Evolutionary conservation across 2,329 filamentous ascomycete species (phyloP).

Genomic region (Tolypocladium guangdongense): DNA sequence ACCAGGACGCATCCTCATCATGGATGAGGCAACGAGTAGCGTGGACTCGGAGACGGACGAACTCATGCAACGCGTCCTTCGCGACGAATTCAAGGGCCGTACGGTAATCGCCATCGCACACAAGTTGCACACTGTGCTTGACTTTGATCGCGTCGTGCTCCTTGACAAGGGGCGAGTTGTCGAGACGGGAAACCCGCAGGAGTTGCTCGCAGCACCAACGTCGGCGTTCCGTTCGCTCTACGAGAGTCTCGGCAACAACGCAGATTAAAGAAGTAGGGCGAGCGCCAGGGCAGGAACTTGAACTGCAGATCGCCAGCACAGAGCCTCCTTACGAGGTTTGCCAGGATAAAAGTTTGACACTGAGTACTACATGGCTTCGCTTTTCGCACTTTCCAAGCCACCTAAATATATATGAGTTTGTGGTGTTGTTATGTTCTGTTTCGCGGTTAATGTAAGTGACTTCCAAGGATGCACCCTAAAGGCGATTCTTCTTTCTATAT

Average conservation of each 20-base stretch:
- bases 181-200: slow-evolving; percentile 24
- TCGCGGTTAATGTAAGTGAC: no score
- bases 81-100: slow-evolving; percentile 23
- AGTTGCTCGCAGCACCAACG: slow-evolving; percentile 1
- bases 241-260: slow-evolving; percentile 1
- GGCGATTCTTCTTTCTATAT: no score
- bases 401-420: no score
- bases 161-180: slow-evolving; percentile 54
- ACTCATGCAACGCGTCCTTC: slow-evolving; percentile 21
- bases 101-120: slow-evolving; percentile 40
- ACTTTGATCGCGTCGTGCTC: slow-evolving; percentile 49
- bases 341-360: neutral
- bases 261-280: neutral
- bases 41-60: slow-evolving; percentile 23
- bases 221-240: slow-evolving; percentile 8
- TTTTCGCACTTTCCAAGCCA: no score
- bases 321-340: neutral
- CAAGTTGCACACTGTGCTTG: slow-evolving; percentile 33
- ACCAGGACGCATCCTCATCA: slow-evolving; percentile 21
- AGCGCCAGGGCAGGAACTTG: neutral
- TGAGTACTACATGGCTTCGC: neutral
- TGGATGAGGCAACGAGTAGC: slow-evolving; percentile 27
- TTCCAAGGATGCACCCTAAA: no score
- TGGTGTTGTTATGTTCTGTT: no score
- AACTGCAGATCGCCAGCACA: neutral